Evolutionary conservation across 2,329 filamentous ascomycete genomes (phyloP), one percentile per base, ranked within the genome.

Genomic region (Pseudodiploospora longispora): DNA sequence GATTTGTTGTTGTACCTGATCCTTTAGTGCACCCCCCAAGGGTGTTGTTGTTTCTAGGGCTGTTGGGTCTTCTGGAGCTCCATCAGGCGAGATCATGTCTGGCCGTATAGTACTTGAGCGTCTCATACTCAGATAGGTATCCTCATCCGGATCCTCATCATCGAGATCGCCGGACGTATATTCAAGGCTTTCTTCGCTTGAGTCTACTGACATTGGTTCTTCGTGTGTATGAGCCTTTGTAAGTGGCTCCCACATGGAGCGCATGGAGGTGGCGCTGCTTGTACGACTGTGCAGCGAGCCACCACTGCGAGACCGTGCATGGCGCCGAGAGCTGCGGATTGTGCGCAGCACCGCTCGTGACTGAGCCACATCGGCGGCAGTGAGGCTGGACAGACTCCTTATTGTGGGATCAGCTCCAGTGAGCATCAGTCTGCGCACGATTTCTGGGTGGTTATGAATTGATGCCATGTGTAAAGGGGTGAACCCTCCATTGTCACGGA

Each of bases 391-490:
- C 38, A 85, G 64, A 56, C 81, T 90, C 52, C 81, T 75, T 47
- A 85, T 71, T 37, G 75, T 80, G 30, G 84, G 78, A 62, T 89
- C 83, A 3, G 85, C 86, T 34, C 86, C 85, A 35, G 79, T 76
- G 27, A 85, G 71, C 52, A 90, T 80, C 46, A 95, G 73, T 10
- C 84, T 78, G 47, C 83, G 76, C 10, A 91, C 82, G 52, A 93
- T 87, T 58, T 88, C 82, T 8, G 78, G 69, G 56, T 89, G 82
- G 49, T 83, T 79, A 61, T 85, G 83, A 57, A 94, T 75, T 28
- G 85, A 82, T 19, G 88, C 87, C 58, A 91, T 77, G 61, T 94
- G 87, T 67, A 94, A 75, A 10, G 88, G 81, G 4, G 86, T 88
- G 62, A 87, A 91, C 27, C 87, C 87, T 40, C 84, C 83, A 50